phyloP scores from a whole-genome alignment of 2,329 filamentous ascomycete species.

The Cladophialophora bantiana region DNA sequence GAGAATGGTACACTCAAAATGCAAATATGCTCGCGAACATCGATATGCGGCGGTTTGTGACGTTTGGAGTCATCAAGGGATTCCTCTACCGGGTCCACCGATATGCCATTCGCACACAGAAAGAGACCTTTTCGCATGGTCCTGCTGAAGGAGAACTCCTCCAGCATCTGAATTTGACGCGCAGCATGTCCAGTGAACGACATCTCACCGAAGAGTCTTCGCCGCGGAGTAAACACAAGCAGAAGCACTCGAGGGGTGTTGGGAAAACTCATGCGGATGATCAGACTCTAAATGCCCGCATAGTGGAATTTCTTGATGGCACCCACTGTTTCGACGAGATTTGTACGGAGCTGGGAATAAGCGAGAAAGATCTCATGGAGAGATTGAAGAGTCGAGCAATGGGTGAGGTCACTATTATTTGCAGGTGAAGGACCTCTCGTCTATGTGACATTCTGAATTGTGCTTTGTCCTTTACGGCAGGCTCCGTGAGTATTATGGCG shows the following conservation, averaged over 20 bases:
- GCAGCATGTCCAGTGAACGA: constrained; percentile 37
- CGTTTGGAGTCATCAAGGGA: constrained; percentile 95
- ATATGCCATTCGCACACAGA: constrained; percentile 70
- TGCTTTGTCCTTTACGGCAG: background rate
- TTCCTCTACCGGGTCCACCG: constrained; percentile 92
- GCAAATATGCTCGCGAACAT: constrained; percentile 75
- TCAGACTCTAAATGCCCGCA: constrained; percentile 25
- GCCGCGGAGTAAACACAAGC: constrained; percentile 14
- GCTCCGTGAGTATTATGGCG: background rate
- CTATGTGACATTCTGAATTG: background rate
- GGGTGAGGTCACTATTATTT: constrained; percentile 55
- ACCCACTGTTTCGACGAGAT: constrained; percentile 60
- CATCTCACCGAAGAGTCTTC: constrained; percentile 29
- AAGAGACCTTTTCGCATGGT: constrained; percentile 5
- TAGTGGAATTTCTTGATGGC: constrained; percentile 55
- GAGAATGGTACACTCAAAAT: constrained; percentile 83
- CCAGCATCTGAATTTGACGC: constrained; percentile 13
- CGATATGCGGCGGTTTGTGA: constrained; percentile 88
- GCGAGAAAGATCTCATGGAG: constrained; percentile 54
- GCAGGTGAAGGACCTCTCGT: constrained; percentile 57
- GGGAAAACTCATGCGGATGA: constrained; percentile 12
- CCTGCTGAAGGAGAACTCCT: background rate
- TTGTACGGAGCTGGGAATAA: constrained; percentile 58
- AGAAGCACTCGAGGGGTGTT: constrained; percentile 7
- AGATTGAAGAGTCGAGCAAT: constrained; percentile 50